These are phyloP conservation scores for Aspergillus pseudoviridinutans DNA, from an alignment of 2,329 filamentous ascomycete genomes.

Conservation along the genomic window DNA sequence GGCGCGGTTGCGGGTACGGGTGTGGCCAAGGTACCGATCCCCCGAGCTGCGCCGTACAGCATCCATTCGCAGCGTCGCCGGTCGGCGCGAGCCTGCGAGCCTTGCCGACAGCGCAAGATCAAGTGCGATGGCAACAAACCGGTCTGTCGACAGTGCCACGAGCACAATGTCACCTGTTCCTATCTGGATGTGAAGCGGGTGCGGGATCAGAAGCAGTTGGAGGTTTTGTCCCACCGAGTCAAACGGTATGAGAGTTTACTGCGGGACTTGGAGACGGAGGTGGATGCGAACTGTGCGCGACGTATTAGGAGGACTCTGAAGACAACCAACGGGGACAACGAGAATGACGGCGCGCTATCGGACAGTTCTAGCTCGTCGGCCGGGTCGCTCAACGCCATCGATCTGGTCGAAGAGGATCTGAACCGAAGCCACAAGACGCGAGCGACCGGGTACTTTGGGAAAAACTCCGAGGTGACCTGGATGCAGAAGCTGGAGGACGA, in stretches of 20 bases:
- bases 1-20: background rate
- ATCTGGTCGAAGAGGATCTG: conserved; percentile 41
- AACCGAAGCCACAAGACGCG: conserved; percentile 33
- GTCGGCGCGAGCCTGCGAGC: conserved; percentile 32
- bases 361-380: conserved; percentile 15
- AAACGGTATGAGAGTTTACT: conserved; percentile 27
- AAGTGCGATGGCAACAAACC: conserved; percentile 33
- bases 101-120: conserved; percentile 32
- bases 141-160: conserved; percentile 25
- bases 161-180: conserved; percentile 20
- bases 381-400: conserved; percentile 40
- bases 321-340: conserved; percentile 7
- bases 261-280: conserved; percentile 20
- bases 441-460: conserved; percentile 40
- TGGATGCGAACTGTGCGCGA: conserved; percentile 17
- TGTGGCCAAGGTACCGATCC: conserved; percentile 27
- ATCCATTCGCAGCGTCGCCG: conserved; percentile 21
- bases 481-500: conserved; percentile 36
- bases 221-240: conserved; percentile 18
- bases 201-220: conserved; percentile 32
- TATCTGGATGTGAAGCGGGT: conserved; percentile 35
- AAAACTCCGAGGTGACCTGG: conserved; percentile 43
- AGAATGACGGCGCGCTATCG: conserved; percentile 17
- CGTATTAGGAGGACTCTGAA: conserved; percentile 18
- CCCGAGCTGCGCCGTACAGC: conserved; percentile 19